phyloP scores from a whole-genome alignment of 352 stramenopile genomes.

The Pythium phragmitis region DNA sequence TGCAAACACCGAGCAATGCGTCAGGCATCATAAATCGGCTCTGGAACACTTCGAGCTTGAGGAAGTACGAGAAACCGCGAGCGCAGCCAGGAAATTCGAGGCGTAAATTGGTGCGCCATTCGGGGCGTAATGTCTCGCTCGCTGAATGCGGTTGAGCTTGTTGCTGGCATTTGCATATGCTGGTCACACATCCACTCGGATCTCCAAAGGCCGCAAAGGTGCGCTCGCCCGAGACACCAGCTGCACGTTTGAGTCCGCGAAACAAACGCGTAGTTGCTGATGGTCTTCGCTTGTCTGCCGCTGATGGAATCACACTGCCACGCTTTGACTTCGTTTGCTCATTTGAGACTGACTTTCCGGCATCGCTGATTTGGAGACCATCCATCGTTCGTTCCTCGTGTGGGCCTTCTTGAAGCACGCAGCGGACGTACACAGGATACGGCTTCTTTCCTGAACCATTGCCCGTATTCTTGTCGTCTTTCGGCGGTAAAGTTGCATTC shows the following conservation, averaged over 20 bases:
- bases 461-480: slow-evolving; percentile 10
- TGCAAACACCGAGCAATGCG: slow-evolving; percentile 77
- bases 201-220: slow-evolving; percentile 70
- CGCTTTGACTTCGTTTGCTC: slow-evolving; percentile 26
- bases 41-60: slow-evolving; percentile 83
- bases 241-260: slow-evolving; percentile 67
- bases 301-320: not conserved
- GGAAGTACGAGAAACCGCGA: slow-evolving; percentile 70
- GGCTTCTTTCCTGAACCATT: slow-evolving; percentile 38
- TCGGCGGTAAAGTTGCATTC: slow-evolving; percentile 10
- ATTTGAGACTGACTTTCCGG: not conserved
- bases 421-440: slow-evolving; percentile 67
- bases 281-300: slow-evolving; percentile 32
- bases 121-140: slow-evolving; percentile 38
- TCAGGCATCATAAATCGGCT: slow-evolving; percentile 83
- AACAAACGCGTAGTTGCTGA: slow-evolving; percentile 72
- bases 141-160: slow-evolving; percentile 28
- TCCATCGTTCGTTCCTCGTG: slow-evolving; percentile 76
- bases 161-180: slow-evolving; percentile 57
- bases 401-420: slow-evolving; percentile 72
- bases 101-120: slow-evolving; percentile 76
- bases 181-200: slow-evolving; percentile 72
- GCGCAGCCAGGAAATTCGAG: slow-evolving; percentile 75
- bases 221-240: slow-evolving; percentile 72
- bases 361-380: slow-evolving; percentile 37